phyloP scores from a whole-genome alignment of 495 filamentous ascomycete genomes.

The Xanthoparmelia taractica region DNA sequence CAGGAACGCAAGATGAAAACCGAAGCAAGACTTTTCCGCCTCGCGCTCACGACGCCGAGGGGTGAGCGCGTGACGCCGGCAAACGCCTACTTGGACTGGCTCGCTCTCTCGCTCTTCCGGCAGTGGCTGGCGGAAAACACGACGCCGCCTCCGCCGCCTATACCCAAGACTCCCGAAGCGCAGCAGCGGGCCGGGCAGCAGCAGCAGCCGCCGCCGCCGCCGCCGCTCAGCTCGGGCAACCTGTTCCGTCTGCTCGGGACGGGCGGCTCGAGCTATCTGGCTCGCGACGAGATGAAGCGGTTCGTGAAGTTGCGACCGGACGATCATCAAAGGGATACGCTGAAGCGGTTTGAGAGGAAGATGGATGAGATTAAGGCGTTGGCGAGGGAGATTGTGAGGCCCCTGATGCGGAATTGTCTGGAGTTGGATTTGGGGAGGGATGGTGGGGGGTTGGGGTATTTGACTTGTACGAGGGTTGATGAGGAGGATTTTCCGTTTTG shows the following conservation, averaged over 20 bases:
- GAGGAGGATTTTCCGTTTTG: conserved; percentile 81
- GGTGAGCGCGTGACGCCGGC: conserved; percentile 73
- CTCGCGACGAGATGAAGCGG: conserved; percentile 78
- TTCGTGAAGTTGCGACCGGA: conserved; percentile 69
- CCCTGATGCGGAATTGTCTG: conserved; percentile 74
- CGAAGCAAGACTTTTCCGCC: conserved; percentile 70
- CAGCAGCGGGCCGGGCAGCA: conserved; percentile 20
- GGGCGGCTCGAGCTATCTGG: conserved; percentile 55
- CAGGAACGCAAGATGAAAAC: conserved; percentile 59
- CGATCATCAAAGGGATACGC: conserved; percentile 61
- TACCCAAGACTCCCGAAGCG: conserved; percentile 35
- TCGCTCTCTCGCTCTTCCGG: conserved; percentile 73
- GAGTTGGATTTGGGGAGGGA: conserved; percentile 60
- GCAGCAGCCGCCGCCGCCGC: conserved; percentile 26
- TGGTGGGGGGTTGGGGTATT: conserved; percentile 44
- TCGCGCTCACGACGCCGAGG: conserved; percentile 67
- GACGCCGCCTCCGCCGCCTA: conserved; percentile 53
- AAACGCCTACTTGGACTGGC: conserved; percentile 79
- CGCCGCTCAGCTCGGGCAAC: conserved; percentile 41
- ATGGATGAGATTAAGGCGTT: conserved; percentile 80
- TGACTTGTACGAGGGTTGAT: conserved; percentile 72
- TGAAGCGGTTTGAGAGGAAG: conserved; percentile 73
- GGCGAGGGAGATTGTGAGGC: conserved; percentile 74
- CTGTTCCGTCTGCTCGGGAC: conserved; percentile 65
- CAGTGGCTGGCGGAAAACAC: conserved; percentile 89